Evolutionary conservation across 108 stramenopile species (phyloP).

Genomic region (Conticribra guillardii): DNA sequence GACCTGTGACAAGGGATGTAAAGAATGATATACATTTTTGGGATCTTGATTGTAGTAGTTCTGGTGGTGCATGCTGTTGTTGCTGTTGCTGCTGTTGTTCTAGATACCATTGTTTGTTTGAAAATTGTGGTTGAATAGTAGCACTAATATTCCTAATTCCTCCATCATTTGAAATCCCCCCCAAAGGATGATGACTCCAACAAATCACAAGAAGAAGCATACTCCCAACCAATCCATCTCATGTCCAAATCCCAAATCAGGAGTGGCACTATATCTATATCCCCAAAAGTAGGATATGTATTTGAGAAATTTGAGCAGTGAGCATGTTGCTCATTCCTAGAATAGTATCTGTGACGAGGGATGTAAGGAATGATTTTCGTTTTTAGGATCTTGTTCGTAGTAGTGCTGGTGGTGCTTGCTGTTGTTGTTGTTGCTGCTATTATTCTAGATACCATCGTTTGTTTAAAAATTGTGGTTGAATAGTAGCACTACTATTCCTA

Average conservation of each 20-base stretch:
- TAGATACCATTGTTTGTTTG: neutral
- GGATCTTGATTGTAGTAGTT: slow-evolving; percentile 23
- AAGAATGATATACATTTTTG: slow-evolving; percentile 23
- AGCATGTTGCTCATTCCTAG: slow-evolving; percentile 42
- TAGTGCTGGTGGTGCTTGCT: neutral
- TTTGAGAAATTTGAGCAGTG: slow-evolving; percentile 38
- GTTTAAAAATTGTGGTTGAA: neutral
- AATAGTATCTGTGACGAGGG: slow-evolving; percentile 24
- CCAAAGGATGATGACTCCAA: neutral
- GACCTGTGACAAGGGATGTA: slow-evolving; percentile 5
- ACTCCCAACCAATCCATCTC: slow-evolving; percentile 48
- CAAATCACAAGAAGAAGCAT: slow-evolving; percentile 17
- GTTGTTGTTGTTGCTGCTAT: neutral
- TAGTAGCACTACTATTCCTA: too few relatives aligned
- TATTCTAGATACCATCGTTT: slow-evolving; percentile 1
- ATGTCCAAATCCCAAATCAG: slow-evolving; percentile 44
- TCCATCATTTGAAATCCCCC: too few relatives aligned
- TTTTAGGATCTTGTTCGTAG: slow-evolving; percentile 21
- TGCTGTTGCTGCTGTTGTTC: slow-evolving; percentile 4
- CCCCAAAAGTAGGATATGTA: slow-evolving; percentile 51
- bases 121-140: too few relatives aligned
- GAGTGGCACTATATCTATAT: slow-evolving; percentile 17
- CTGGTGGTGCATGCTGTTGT: neutral
- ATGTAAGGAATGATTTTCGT: slow-evolving; percentile 25
- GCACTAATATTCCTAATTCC: too few relatives aligned